Percentiles rank a stretch among this genome's conserved stretches.
Conservation (phyloP, 768 basidiomycete species). For the Roridomyces roridus region DNA sequence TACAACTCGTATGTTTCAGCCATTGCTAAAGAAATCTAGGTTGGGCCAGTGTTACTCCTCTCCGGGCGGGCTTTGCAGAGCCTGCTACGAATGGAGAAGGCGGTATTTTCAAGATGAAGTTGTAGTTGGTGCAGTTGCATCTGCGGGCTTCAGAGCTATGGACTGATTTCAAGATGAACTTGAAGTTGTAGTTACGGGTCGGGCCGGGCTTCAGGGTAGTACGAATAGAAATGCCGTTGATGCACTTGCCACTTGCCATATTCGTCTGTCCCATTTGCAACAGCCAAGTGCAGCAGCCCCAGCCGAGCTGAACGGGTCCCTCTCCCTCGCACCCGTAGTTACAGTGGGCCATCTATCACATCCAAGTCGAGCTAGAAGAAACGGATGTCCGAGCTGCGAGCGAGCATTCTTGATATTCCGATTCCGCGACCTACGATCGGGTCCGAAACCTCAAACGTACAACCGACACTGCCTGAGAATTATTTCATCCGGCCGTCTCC, state of each 20-base stretch:
- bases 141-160: too few species aligned
- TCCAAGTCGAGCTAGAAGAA: conserved; percentile 5
- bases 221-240: too few species aligned
- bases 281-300: too few species aligned
- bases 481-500: neutral
- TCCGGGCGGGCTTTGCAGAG: conserved; percentile 79
- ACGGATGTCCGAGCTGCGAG: neutral
- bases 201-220: too few species aligned
- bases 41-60: conserved; percentile 77
- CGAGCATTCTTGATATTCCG: neutral
- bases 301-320: neutral
- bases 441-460: neutral
- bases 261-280: too few species aligned
- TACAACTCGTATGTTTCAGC: too few species aligned
- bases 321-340: conserved; percentile 11
- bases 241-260: too few species aligned
- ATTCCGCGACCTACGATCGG: neutral
- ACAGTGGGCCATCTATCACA: neutral
- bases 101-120: conserved; percentile 61
- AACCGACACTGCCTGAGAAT: neutral
- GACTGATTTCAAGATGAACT: too few species aligned
- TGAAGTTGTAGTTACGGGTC: too few species aligned
- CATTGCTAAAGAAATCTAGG: conserved; percentile 27
- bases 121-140: conserved; percentile 39
- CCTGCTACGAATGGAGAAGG: conserved; percentile 48